Evolutionary conservation across 2,329 filamentous ascomycete species (phyloP).

Genomic region (Sclerotinia borealis): DNA sequence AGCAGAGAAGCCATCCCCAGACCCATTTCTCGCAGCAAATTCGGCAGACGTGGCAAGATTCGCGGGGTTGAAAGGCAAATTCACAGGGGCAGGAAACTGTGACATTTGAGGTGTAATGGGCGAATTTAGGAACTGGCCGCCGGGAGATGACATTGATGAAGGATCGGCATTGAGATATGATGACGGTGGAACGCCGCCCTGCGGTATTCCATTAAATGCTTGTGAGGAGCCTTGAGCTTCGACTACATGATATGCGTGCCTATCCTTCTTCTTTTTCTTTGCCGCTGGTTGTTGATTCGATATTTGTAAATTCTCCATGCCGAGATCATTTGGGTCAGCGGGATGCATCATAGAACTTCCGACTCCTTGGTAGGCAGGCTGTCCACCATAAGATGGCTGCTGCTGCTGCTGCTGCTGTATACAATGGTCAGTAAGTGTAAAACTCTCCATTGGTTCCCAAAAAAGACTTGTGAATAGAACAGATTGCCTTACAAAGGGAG

Average conservation of each 20-base stretch:
- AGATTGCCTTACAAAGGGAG: slow-evolving; percentile 13
- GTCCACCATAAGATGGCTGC: slow-evolving; percentile 5
- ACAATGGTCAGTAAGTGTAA: background rate
- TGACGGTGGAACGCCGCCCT: slow-evolving; percentile 47
- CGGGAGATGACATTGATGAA: slow-evolving; percentile 36
- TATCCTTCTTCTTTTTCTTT: slow-evolving; percentile 84
- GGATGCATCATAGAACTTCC: slow-evolving; percentile 1
- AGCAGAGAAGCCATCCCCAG: slow-evolving; percentile 35
- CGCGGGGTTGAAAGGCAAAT: slow-evolving; percentile 44
- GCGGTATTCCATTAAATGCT: slow-evolving; percentile 62
- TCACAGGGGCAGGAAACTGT: slow-evolving; percentile 58
- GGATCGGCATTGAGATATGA: slow-evolving; percentile 54
- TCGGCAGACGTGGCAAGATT: slow-evolving; percentile 39
- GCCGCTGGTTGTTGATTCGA: slow-evolving; percentile 24
- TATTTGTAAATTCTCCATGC: slow-evolving; percentile 14
- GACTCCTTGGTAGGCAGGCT: slow-evolving; percentile 1
- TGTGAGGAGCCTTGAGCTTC: slow-evolving; percentile 66
- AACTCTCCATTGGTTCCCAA: background rate
- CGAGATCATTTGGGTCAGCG: slow-evolving; percentile 9
- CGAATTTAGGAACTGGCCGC: slow-evolving; percentile 42
- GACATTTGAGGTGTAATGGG: slow-evolving; percentile 40
- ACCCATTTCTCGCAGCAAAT: slow-evolving; percentile 41
- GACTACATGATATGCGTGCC: slow-evolving; percentile 85
- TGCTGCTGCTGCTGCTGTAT: slow-evolving; percentile 8
- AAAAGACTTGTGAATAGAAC: background rate